Evolutionary conservation across 108 stramenopile species (phyloP).

Genomic region (Schizochytrium sp.): DNA sequence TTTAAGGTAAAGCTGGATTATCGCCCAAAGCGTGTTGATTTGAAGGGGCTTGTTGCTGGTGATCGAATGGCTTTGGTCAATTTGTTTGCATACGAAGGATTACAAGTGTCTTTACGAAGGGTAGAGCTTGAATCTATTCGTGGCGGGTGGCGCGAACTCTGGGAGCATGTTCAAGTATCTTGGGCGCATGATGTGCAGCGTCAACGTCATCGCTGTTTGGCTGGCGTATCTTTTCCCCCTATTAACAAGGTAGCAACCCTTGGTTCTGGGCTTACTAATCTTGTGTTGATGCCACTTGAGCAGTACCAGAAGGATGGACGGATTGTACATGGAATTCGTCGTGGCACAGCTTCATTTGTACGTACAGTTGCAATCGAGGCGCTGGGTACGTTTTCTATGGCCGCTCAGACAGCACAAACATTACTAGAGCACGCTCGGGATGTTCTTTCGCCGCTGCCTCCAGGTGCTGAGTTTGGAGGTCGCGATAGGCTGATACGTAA

Average conservation of each 20-base stretch:
- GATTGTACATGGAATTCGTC: slow-evolving; percentile 35
- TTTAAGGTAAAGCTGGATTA: slow-evolving; percentile 48
- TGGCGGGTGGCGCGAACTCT: slow-evolving; percentile 32
- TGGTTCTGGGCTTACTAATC: slow-evolving; percentile 55
- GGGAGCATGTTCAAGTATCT: slow-evolving; percentile 19
- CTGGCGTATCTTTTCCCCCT: slow-evolving; percentile 45
- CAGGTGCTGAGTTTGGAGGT: not conserved
- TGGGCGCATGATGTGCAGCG: slow-evolving; percentile 25
- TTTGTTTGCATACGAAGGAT: slow-evolving; percentile 28
- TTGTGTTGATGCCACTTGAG: slow-evolving; percentile 53
- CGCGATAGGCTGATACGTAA: not conserved
- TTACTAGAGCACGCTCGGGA: slow-evolving; percentile 53
- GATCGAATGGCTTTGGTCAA: slow-evolving; percentile 33
- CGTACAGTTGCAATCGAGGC: slow-evolving; percentile 60
- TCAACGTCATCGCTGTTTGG: slow-evolving; percentile 28
- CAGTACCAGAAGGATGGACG: slow-evolving; percentile 60
- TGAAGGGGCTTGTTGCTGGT: not conserved
- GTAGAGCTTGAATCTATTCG: not conserved
- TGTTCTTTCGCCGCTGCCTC: slow-evolving; percentile 30
- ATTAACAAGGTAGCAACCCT: slow-evolving; percentile 32
- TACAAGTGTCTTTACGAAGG: slow-evolving; percentile 29
- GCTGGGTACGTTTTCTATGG: slow-evolving; percentile 48
- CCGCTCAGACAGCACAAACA: slow-evolving; percentile 47
- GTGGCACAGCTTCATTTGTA: slow-evolving; percentile 49
- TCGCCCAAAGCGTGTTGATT: slow-evolving; percentile 28